These are phyloP conservation scores for Phytophthora pinifolia DNA, from an alignment of 352 stramenopile genomes.

Conservation along the genomic window DNA sequence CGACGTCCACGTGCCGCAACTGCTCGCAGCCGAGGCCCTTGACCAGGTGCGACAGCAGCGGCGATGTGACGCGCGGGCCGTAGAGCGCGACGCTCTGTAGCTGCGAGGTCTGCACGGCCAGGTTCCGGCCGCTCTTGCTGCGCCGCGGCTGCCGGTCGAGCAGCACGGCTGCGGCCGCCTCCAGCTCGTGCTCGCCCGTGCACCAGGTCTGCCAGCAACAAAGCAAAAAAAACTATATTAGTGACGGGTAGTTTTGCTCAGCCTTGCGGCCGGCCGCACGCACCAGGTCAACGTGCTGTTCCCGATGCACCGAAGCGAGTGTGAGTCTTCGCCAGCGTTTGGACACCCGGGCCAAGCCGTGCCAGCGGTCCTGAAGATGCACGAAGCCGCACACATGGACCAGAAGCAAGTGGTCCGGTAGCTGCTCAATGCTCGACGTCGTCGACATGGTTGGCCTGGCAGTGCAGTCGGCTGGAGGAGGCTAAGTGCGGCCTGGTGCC, in stretches of 20 bases:
- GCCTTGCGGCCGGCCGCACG: slow-evolving; percentile 4
- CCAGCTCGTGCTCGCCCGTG: slow-evolving; percentile 60
- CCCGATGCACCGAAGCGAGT: slow-evolving; percentile 54
- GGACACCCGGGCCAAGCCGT: slow-evolving; percentile 51
- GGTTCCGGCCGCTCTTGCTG: slow-evolving; percentile 11
- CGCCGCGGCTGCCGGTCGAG: slow-evolving; percentile 15
- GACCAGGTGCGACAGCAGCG: slow-evolving; percentile 46
- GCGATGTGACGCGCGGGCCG: slow-evolving; percentile 50
- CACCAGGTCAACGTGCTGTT: slow-evolving; percentile 58
- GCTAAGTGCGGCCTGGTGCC: no score
- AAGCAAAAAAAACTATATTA: background rate
- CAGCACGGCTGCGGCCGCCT: slow-evolving; percentile 40
- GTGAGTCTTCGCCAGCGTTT: slow-evolving; percentile 55
- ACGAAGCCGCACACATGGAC: slow-evolving; percentile 56
- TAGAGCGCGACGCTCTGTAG: slow-evolving; percentile 61
- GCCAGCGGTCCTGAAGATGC: slow-evolving; percentile 57
- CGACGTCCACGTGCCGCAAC: slow-evolving; percentile 55
- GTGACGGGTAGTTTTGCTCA: background rate
- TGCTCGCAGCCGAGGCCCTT: slow-evolving; percentile 34
- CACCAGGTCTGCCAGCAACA: slow-evolving; percentile 58
- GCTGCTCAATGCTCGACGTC: slow-evolving; percentile 23
- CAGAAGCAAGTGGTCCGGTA: slow-evolving; percentile 50
- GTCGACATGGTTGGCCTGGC: slow-evolving; percentile 2
- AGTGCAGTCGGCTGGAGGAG: no score
- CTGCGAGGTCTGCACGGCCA: slow-evolving; percentile 24